Evolutionary conservation across 2,329 filamentous ascomycete species (phyloP).

Genomic region (Colletotrichum sp.): DNA sequence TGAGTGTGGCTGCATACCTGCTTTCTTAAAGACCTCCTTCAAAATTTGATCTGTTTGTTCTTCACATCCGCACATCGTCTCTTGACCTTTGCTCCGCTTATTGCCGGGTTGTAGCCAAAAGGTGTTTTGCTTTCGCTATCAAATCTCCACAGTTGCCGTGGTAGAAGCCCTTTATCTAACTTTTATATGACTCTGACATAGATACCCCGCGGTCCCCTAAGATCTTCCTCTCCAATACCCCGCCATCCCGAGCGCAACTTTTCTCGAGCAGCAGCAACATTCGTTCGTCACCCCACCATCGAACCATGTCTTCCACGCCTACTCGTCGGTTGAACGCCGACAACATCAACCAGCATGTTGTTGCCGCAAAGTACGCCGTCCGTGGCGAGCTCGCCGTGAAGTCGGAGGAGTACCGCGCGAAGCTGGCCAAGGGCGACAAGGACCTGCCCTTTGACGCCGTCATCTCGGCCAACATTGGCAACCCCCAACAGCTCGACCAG

Average conservation of each 20-base stretch:
- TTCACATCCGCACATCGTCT: neutral
- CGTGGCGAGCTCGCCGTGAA: slow-evolving; percentile 93
- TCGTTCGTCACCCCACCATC: slow-evolving; percentile 21
- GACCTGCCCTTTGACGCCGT: slow-evolving; percentile 84
- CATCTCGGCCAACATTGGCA: slow-evolving; percentile 98
- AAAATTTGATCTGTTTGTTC: neutral
- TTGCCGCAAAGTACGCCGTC: slow-evolving; percentile 91
- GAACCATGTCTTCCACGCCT: slow-evolving; percentile 40
- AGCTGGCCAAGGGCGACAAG: slow-evolving; percentile 63
- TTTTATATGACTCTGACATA: slow-evolving; percentile 20
- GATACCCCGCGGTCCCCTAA: slow-evolving; percentile 22
- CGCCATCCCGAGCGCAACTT: slow-evolving; percentile 20
- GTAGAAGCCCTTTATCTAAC: slow-evolving; percentile 17
- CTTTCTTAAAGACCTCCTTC: neutral
- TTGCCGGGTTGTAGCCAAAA: neutral
- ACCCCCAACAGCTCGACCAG: slow-evolving; percentile 98
- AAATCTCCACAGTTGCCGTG: slow-evolving; percentile 13
- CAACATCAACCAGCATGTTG: slow-evolving; percentile 92
- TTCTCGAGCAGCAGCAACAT: slow-evolving; percentile 17
- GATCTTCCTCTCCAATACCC: slow-evolving; percentile 14
- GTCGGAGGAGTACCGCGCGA: slow-evolving; percentile 86
- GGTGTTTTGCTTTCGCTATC: neutral
- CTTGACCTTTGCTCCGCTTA: neutral
- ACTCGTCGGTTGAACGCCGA: slow-evolving; percentile 67
- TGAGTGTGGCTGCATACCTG: neutral